Conservation (phyloP, 2,329 filamentous ascomycete genomes). For the Phaeosphaeriaceae sp. region DNA sequence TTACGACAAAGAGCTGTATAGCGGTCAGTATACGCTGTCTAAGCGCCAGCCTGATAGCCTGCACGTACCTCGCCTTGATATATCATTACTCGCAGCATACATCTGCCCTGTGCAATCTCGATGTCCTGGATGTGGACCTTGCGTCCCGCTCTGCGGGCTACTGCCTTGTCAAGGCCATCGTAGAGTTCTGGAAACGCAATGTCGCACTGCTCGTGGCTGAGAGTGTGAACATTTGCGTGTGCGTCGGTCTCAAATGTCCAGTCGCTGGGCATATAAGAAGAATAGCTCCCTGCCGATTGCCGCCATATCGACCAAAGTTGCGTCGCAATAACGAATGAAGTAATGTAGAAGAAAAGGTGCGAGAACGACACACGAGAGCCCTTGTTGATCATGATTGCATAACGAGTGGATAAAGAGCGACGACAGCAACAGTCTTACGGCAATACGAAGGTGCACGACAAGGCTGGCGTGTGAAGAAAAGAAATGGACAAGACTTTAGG, state of each 20-base stretch:
- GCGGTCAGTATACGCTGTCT: slow-evolving; percentile 9
- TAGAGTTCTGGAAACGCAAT: slow-evolving; percentile 42
- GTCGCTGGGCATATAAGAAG: slow-evolving; percentile 16
- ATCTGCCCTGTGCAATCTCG: slow-evolving; percentile 36
- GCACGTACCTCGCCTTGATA: slow-evolving; percentile 38
- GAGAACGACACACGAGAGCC: slow-evolving; percentile 34
- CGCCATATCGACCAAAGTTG: slow-evolving; percentile 40
- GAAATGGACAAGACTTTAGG: slow-evolving; percentile 19
- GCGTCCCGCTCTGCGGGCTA: slow-evolving; percentile 30
- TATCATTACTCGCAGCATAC: slow-evolving; percentile 41
- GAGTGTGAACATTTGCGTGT: slow-evolving; percentile 42
- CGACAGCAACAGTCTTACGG: slow-evolving; percentile 7
- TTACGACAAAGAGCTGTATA: slow-evolving; percentile 38
- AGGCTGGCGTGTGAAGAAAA: slow-evolving; percentile 2
- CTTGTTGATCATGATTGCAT: slow-evolving; percentile 43
- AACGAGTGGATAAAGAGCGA: slow-evolving; percentile 16
- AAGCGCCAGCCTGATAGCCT: not conserved
- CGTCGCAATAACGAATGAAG: slow-evolving; percentile 36
- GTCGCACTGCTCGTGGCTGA: slow-evolving; percentile 42
- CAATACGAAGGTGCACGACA: not conserved
- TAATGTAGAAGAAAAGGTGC: slow-evolving; percentile 38
- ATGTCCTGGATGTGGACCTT: slow-evolving; percentile 39
- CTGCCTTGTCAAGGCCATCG: slow-evolving; percentile 35
- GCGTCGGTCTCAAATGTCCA: slow-evolving; percentile 39
- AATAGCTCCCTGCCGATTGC: slow-evolving; percentile 26